phyloP scores from a whole-genome alignment of 306 rosid species.

The Glycine soja region DNA sequence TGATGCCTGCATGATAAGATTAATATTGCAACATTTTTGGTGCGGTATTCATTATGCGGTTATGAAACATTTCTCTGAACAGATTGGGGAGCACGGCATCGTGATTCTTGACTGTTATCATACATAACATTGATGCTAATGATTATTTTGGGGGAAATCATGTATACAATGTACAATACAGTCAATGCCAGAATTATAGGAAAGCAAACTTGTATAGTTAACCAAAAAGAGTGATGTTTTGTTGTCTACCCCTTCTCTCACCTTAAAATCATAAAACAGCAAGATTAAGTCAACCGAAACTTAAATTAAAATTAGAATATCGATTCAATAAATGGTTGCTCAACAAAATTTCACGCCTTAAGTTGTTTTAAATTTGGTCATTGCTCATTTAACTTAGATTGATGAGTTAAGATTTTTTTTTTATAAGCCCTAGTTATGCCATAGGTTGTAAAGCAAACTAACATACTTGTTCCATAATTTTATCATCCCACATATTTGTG shows the following conservation, averaged over 20 bases:
- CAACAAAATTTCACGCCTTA: conserved; percentile 4
- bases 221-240: conserved; percentile 1
- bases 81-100: conserved; percentile 29
- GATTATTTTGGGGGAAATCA: conserved; percentile 27
- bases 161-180: conserved; percentile 50
- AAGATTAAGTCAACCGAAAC: conserved; percentile 5
- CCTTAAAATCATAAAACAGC: conserved; percentile 8
- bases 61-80: conserved; percentile 11
- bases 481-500: too few relatives aligned
- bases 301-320: background rate
- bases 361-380: too few relatives aligned
- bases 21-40: conserved; percentile 19
- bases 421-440: too few relatives aligned
- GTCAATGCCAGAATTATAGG: conserved; percentile 16
- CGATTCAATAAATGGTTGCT: background rate
- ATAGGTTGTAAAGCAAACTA: too few relatives aligned
- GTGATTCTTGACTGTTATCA: conserved; percentile 13
- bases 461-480: too few relatives aligned
- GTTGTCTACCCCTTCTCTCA: background rate
- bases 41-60: background rate
- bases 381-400: too few relatives aligned
- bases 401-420: too few relatives aligned
- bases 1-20: conserved; percentile 11
- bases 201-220: conserved; percentile 43
- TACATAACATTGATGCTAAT: conserved; percentile 17